Base-by-base conservation (phyloP, 208 protist species). In the Phytomonas francai region DNA sequence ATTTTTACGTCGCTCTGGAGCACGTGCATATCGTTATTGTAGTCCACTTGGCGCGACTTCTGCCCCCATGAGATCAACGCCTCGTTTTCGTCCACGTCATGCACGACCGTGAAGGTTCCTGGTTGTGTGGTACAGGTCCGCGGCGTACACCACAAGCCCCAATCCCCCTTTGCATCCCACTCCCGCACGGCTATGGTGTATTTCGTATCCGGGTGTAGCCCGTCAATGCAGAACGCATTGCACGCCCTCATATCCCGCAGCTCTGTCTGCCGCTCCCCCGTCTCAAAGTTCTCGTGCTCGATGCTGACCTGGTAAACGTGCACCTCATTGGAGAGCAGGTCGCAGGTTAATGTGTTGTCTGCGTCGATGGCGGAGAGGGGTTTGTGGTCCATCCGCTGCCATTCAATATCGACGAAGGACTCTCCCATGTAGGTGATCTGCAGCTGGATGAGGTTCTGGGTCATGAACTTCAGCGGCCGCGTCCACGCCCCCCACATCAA, bases 401-500 rank as follows among this genome's bases (percentile, higher is more conserved):
- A 97, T 68, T 93, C 87, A 63, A 97, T 78, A 59, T 95, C 89
- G 1, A 97, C 87, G 76, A 95, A 97, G 25, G 74, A 79, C 72
- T 97, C 89, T 56, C 81, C 82, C 64, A 94, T 87, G 78, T 95
- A 94, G 36, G 78, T 85, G 33, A 97, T 79, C 56, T 89, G 75
- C n/a, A 97, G 76, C 68, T 97, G 90, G 34, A 97, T 82, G 16
- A 93, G 79, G 78, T 96, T 95, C 75, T 94, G 88, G 29, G 90
- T 97, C 81, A 97, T 88, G 67, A 94, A 89, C 78, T 93, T 88
- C 2, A 95, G 76, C 59, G 89, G 88, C 34, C 57, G 34, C 30
- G 89, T 90, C 90, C 92, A 97, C 72, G 67, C 68, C 16, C 92
- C 92, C 85, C 85, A 93, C 45, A 86, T 61, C n/a, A n/a, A n/a